Percentiles rank a stretch among this genome's conserved stretches.
Evolutionary conservation across 495 filamentous ascomycete genomes (phyloP).

Genomic region (Haplographium delicatum): DNA sequence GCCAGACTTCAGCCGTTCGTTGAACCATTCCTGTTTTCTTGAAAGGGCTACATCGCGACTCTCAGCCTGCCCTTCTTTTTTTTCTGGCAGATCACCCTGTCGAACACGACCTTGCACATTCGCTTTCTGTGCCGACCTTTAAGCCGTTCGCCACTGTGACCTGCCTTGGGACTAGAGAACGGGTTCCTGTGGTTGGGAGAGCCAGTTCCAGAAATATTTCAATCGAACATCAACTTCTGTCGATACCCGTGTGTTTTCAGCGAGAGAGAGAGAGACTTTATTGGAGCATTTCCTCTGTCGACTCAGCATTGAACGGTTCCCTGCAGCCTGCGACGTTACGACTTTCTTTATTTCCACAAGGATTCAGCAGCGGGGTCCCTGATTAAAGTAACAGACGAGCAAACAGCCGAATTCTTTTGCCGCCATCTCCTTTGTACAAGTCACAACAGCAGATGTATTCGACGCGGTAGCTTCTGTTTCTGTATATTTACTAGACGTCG

Average conservation of each 20-base stretch:
- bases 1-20: conserved; percentile 15
- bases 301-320: conserved; percentile 19
- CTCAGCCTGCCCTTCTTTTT: conserved; percentile 10
- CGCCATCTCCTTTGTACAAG: conserved; percentile 15
- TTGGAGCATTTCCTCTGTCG: conserved; percentile 11
- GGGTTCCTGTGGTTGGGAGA: conserved; percentile 8
- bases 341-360: conserved; percentile 17
- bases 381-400: conserved; percentile 2
- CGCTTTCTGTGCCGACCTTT: too few relatives aligned
- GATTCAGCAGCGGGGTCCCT: conserved; percentile 5
- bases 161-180: conserved; percentile 5
- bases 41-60: conserved; percentile 2
- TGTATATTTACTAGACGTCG: not conserved
- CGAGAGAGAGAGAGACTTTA: not conserved
- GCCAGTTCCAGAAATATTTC: conserved; percentile 20
- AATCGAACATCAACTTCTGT: conserved; percentile 20
- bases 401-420: conserved; percentile 11
- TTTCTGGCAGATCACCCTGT: conserved; percentile 14
- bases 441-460: conserved; percentile 17
- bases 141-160: conserved; percentile 3
- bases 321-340: conserved; percentile 23
- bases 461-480: conserved; percentile 10
- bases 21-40: conserved; percentile 7
- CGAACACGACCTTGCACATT: conserved; percentile 4
- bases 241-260: conserved; percentile 16